phyloP scores from a whole-genome alignment of 2,329 filamentous ascomycete genomes.

The Magnaporthiopsis incrustans region DNA sequence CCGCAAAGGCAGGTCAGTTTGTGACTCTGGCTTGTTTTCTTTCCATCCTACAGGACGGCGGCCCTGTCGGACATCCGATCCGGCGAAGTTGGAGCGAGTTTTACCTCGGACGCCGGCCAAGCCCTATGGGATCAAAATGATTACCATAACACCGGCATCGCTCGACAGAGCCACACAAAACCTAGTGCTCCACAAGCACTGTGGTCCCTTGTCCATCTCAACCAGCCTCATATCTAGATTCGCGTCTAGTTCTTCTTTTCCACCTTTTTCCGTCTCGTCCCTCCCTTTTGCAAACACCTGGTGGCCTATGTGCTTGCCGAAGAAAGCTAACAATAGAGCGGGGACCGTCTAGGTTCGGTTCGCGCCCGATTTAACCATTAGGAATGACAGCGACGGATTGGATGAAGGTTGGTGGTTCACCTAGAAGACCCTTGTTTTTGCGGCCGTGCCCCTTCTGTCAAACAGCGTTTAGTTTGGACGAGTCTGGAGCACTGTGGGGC shows the following conservation, averaged over 20 bases:
- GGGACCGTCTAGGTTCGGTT: neutral
- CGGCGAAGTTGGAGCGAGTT: neutral
- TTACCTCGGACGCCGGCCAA: neutral
- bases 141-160: neutral
- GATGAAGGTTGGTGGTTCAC: conserved; percentile 3
- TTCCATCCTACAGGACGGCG: neutral
- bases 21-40: neutral
- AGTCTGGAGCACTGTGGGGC: neutral
- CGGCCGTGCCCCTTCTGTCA: neutral
- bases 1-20: neutral
- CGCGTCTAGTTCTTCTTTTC: no score
- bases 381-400: conserved; percentile 3
- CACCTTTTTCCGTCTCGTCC: neutral
- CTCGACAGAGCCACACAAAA: neutral
- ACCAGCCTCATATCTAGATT: neutral
- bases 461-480: neutral
- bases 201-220: neutral
- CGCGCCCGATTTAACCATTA: neutral
- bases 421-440: neutral
- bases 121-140: neutral
- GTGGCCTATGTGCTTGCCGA: neutral
- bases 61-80: neutral
- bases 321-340: neutral
- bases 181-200: neutral
- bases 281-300: neutral